Evolutionary conservation across 192 early-diverging fungal genomes (phyloP).

Genomic region (Thoreauomyces humboldtii): DNA sequence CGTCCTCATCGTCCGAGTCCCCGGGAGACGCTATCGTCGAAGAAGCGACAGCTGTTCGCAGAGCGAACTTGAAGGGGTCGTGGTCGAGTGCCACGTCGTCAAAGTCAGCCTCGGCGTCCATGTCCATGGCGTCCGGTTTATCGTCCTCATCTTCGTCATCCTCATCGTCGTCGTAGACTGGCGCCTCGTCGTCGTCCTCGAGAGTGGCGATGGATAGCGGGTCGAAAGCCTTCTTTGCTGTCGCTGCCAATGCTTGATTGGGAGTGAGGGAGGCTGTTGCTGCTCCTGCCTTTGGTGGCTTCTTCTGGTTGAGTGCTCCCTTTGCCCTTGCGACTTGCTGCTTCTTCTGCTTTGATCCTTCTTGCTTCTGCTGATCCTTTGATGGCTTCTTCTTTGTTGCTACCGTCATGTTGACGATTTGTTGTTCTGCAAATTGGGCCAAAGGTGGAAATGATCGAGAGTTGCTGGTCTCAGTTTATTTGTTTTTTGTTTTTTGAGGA

Average conservation of each 20-base stretch:
- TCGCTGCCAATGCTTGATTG: not conserved
- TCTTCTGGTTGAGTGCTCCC: too few species aligned
- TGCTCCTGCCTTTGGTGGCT: not conserved
- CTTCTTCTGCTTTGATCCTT: too few species aligned
- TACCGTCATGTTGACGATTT: too few species aligned
- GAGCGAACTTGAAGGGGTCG: not conserved
- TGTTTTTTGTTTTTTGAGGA: too few species aligned
- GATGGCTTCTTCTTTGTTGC: too few species aligned
- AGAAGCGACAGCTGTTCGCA: not conserved
- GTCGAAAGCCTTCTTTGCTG: constrained; percentile 28
- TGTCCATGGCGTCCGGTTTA: not conserved
- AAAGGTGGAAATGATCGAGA: too few species aligned
- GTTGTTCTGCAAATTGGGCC: too few species aligned
- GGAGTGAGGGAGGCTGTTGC: not conserved
- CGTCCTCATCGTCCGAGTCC: constrained; percentile 20
- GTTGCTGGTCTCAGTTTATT: too few species aligned
- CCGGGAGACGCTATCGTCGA: not conserved
- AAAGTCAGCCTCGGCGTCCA: not conserved
- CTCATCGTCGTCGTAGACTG: constrained; percentile 19
- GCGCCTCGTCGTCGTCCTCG: constrained; percentile 37
- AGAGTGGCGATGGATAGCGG: constrained; percentile 37
- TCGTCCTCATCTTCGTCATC: constrained; percentile 12
- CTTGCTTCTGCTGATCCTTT: too few species aligned
- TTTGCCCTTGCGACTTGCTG: too few species aligned
- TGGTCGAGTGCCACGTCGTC: not conserved